phyloP scores from a whole-genome alignment of 1,139 yeast genomes.

The Blastobotrys raffinosifermentans region DNA sequence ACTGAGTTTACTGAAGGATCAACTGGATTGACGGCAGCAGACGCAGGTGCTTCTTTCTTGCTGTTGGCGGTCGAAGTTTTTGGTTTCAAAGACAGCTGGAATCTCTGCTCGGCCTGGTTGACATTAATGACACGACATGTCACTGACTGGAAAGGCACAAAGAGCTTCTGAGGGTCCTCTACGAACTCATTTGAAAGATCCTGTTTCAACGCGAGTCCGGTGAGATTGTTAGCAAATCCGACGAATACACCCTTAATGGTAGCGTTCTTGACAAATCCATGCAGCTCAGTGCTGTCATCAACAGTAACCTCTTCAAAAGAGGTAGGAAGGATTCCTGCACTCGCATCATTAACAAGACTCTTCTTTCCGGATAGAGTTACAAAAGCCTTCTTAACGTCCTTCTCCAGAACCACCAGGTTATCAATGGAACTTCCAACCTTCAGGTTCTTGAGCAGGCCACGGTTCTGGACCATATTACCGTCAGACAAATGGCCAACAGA shows the following conservation, averaged over 20 bases:
- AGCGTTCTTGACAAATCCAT: slow-evolving; percentile 75
- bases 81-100: slow-evolving; percentile 52
- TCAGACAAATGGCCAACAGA: slow-evolving; percentile 70
- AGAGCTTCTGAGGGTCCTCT: slow-evolving; percentile 49
- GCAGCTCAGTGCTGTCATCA: slow-evolving; percentile 31
- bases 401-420: slow-evolving; percentile 61
- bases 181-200: slow-evolving; percentile 55
- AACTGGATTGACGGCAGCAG: slow-evolving; percentile 49
- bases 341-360: slow-evolving; percentile 62
- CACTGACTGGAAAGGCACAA: slow-evolving; percentile 60
- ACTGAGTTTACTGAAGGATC: slow-evolving; percentile 46
- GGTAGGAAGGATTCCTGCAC: slow-evolving; percentile 49
- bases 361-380: slow-evolving; percentile 60
- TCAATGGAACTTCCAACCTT: slow-evolving; percentile 68
- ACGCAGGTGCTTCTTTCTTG: slow-evolving; percentile 8
- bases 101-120: slow-evolving; percentile 56
- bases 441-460: slow-evolving; percentile 72
- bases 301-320: slow-evolving; percentile 52
- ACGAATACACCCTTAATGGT: slow-evolving; percentile 75
- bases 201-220: slow-evolving; percentile 78
- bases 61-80: slow-evolving; percentile 6
- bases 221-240: slow-evolving; percentile 70
- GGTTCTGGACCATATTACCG: slow-evolving; percentile 77
- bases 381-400: slow-evolving; percentile 54
- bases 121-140: slow-evolving; percentile 37